These are phyloP conservation scores for Salix brachista DNA, from an alignment of 345 rosid genomes.

Conservation along the genomic window DNA sequence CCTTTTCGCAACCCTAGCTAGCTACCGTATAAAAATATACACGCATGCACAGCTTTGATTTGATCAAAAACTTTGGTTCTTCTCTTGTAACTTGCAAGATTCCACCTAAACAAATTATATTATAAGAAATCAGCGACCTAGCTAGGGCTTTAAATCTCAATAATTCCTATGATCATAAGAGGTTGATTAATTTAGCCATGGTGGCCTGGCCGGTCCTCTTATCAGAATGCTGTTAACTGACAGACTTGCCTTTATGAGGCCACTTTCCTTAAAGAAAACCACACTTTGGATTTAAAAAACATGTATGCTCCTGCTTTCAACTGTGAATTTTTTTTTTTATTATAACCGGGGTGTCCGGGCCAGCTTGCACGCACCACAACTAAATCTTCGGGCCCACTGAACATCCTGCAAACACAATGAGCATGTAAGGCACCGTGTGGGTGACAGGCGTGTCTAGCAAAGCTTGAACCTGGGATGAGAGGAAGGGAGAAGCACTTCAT, in stretches of 20 bases:
- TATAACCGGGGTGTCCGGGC: no score
- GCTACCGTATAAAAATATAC: background rate
- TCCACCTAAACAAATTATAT: slow-evolving; percentile 10
- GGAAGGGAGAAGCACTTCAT: no score
- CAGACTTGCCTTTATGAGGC: background rate
- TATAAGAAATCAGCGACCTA: background rate
- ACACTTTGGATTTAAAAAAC: no score
- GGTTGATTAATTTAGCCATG: background rate
- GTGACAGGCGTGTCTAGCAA: no score
- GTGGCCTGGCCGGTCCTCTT: background rate
- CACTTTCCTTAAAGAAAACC: no score
- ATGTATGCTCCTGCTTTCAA: no score
- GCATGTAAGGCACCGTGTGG: no score
- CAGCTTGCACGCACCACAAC: no score
- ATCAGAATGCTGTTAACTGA: background rate
- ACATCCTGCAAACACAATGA: no score
- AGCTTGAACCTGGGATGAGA: no score
- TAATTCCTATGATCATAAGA: background rate
- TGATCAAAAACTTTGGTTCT: slow-evolving; percentile 23
- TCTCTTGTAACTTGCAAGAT: slow-evolving; percentile 36
- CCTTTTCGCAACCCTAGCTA: background rate
- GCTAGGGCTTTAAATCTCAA: background rate
- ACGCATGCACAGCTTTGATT: slow-evolving; percentile 16
- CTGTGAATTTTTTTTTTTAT: no score
- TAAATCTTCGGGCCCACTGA: no score